These are phyloP conservation scores for Pythium biforme DNA, from an alignment of 352 stramenopile genomes.

Conservation along the genomic window DNA sequence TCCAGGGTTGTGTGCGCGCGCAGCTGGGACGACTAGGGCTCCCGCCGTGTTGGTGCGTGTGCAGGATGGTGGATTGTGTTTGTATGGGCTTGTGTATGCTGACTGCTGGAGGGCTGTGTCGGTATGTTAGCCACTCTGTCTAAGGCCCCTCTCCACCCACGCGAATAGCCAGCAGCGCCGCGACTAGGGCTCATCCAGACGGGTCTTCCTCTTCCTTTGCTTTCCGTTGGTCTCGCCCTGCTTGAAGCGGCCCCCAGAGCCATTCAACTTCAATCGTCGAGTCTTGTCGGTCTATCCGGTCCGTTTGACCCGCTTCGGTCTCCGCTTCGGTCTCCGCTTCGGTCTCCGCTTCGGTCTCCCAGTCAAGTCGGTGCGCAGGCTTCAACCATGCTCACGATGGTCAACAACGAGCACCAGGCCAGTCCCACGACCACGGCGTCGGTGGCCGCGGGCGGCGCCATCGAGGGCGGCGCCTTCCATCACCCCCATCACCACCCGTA, in stretches of 20 bases:
- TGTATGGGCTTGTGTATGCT: neutral
- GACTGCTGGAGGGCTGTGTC: neutral
- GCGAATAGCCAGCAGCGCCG: neutral
- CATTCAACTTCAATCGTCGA: slow-evolving; percentile 77
- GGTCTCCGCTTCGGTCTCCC: neutral
- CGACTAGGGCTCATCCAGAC: slow-evolving; percentile 19
- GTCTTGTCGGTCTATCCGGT: neutral
- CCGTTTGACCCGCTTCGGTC: neutral
- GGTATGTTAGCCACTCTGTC: no score
- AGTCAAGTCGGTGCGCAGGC: no score
- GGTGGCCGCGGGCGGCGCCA: no score
- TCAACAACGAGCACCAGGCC: slow-evolving; percentile 34
- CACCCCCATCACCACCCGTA: neutral
- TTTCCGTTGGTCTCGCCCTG: slow-evolving; percentile 25
- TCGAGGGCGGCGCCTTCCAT: neutral
- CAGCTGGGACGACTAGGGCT: slow-evolving; percentile 18
- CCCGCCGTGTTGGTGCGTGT: neutral
- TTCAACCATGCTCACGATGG: slow-evolving; percentile 59
- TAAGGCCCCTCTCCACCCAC: no score
- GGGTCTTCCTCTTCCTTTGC: neutral
- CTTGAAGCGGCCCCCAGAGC: slow-evolving; percentile 69
- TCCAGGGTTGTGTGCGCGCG: slow-evolving; percentile 4
- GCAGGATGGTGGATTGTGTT: neutral
- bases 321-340: no score
- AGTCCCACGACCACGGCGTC: slow-evolving; percentile 11